These are phyloP conservation scores for Euryodendron excelsum DNA, from an alignment of 148 eudicot genomes.

Conservation along the genomic window DNA sequence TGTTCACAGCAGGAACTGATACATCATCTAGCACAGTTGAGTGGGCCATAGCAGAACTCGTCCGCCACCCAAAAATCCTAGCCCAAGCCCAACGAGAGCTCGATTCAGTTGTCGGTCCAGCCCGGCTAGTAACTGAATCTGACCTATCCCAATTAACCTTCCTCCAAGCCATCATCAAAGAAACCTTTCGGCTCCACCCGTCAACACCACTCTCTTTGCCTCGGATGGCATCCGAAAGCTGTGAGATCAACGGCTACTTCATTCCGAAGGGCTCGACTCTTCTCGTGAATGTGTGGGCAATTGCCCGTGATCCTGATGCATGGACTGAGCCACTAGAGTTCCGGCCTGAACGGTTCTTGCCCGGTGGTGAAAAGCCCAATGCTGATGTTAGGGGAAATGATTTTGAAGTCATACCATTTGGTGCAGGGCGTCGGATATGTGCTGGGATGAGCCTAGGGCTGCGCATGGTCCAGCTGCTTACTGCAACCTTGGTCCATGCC, in stretches of 20 bases:
- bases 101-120: conserved; percentile 65
- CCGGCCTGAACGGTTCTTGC: conserved; percentile 61
- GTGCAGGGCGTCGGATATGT: conserved; percentile 89
- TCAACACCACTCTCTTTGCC: conserved; percentile 92
- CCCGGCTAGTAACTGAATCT: conserved; percentile 48
- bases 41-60: conserved; percentile 89
- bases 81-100: conserved; percentile 60
- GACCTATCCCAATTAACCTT: conserved; percentile 58
- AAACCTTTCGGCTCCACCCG: conserved; percentile 88
- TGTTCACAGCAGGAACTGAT: conserved; percentile 93
- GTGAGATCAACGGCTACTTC: conserved; percentile 77
- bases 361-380: conserved; percentile 70
- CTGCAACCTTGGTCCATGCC: conserved; percentile 64
- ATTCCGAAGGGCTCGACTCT: conserved; percentile 78
- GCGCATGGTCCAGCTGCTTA: conserved; percentile 77
- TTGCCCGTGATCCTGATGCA: conserved; percentile 73
- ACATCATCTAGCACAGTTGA: conserved; percentile 89
- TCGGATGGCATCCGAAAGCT: conserved; percentile 53
- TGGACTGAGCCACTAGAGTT: conserved; percentile 76
- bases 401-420: conserved; percentile 89
- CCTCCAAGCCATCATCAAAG: conserved; percentile 84
- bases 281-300: conserved; percentile 92
- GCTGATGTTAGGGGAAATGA: conserved; percentile 77
- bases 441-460: conserved; percentile 85
- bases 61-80: conserved; percentile 63